Evolutionary conservation across 1,284 basidiomycete genomes (phyloP), one percentile per base, ranked within the genome.

Genomic region (Malassezia caprae): DNA sequence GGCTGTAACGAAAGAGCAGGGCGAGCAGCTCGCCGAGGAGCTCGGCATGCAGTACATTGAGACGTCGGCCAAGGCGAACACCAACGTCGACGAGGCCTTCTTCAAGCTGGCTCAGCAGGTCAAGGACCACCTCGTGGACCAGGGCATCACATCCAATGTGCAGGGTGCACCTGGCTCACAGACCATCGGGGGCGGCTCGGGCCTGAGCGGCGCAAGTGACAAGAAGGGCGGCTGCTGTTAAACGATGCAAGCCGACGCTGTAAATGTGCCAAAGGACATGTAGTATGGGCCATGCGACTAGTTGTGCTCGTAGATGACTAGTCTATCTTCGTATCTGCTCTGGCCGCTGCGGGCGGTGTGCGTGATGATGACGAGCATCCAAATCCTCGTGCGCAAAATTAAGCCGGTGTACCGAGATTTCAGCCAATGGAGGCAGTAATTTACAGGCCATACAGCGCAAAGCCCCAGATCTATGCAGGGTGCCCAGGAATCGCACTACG

Each of bases 61-160:
- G 80, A 98, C 94, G 7, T 90, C 87, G 28, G 94, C 94, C 50
- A 98, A 98, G 80, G 82, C 88, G 48, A 98, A 96, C 77, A 87
- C 94, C 59, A 90, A 91, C 61, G 94, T 99, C 19, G 94, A 99
- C 78, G 91, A 96, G 69, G 93, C 94, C 2, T 99, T 99, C 82
- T 96, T 98, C 78, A 88, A 87, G 12, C 81, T 98, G 55, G 93
- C 94, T 32, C 82, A 91, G 17, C 57, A 59, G 48, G 61, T 67
- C 51, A 99, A 98, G 81, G 83, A 87, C 45, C 86, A 93, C 51
- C 80, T 98, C 67, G 96, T 98, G 75, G 94, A 98, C 28, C 55
- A 57, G 47, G 55, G 55, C 55, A 57, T 57, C 31, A 51, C 51
- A 13, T 42, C 49, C n/a, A 57, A 57, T 26, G 50, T 37, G 31